These are phyloP conservation scores for Draba incana DNA, from an alignment of 345 rosid genomes.

Conservation along the genomic window DNA sequence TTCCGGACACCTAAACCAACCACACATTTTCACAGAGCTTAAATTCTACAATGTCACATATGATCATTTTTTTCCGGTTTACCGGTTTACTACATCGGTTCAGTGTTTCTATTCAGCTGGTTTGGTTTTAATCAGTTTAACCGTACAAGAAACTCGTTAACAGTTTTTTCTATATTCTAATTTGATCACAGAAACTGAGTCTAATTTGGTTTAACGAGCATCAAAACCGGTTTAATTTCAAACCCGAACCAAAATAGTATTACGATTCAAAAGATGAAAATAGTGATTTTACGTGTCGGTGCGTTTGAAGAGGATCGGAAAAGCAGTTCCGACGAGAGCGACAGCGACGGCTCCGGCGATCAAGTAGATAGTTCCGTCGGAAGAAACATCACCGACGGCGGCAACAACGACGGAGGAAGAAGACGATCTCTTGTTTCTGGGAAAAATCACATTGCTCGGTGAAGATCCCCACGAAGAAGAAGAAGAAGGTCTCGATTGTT, in stretches of 20 bases:
- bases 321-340: slow-evolving; percentile 88
- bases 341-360: slow-evolving; percentile 71
- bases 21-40: background rate
- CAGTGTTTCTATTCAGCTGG: background rate
- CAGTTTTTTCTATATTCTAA: no score
- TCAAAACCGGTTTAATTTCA: slow-evolving; percentile 15
- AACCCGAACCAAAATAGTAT: background rate
- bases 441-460: slow-evolving; percentile 30
- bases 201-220: slow-evolving; percentile 6
- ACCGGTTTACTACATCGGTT: slow-evolving; percentile 1
- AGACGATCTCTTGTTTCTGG: slow-evolving; percentile 44
- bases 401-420: slow-evolving; percentile 62
- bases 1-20: slow-evolving; percentile 71
- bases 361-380: slow-evolving; percentile 69
- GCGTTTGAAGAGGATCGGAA: slow-evolving; percentile 84
- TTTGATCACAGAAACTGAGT: background rate
- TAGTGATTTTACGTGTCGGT: slow-evolving; percentile 64
- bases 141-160: no score
- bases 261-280: background rate
- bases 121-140: background rate
- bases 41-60: no score
- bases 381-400: slow-evolving; percentile 82
- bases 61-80: slow-evolving; percentile 5
- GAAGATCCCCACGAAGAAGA: slow-evolving; percentile 23
- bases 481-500: slow-evolving; percentile 32